These are phyloP conservation scores for Microdochium paspali DNA, from an alignment of 2,329 filamentous ascomycete species.

Conservation along the genomic window DNA sequence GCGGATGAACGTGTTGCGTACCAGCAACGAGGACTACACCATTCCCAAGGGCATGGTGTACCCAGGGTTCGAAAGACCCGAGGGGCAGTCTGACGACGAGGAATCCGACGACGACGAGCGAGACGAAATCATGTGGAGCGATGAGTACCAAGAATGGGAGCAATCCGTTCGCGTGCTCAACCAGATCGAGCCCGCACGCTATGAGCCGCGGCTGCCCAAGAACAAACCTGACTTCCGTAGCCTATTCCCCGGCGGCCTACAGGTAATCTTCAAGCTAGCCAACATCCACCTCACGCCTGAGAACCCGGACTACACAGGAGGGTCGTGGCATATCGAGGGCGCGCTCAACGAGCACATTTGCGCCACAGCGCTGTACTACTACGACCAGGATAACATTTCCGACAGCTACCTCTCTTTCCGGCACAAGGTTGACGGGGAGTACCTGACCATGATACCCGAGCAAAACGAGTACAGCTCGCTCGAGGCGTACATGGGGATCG, in stretches of 20 bases:
- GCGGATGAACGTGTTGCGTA: conserved; percentile 2
- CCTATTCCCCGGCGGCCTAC: conserved; percentile 14
- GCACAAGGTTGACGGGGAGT: no score
- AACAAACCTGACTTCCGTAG: conserved; percentile 13
- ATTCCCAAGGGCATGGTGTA: conserved; percentile 10
- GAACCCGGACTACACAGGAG: no score
- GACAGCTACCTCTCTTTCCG: conserved; percentile 30
- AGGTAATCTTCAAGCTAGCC: no score
- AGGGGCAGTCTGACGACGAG: no score
- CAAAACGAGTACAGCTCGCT: no score
- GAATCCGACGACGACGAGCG: conserved; percentile 3
- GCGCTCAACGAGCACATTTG: conserved; percentile 42
- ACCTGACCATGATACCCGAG: no score
- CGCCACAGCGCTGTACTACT: conserved; percentile 42
- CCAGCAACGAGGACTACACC: conserved; percentile 4
- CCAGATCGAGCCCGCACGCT: conserved; percentile 11
- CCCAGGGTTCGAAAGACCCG: conserved; percentile 1
- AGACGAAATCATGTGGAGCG: conserved; percentile 1
- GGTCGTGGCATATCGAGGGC: conserved; percentile 24
- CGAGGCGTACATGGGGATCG: no score
- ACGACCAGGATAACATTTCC: conserved; percentile 37
- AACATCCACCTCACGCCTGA: no score
- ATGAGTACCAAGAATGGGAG: conserved; percentile 5
- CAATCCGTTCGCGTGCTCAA: conserved; percentile 3
- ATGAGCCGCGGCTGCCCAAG: conserved; percentile 1